Evolutionary conservation across 805 yeast species (phyloP), one percentile per base, ranked within the genome.

Genomic region (Priceomyces castillae): DNA sequence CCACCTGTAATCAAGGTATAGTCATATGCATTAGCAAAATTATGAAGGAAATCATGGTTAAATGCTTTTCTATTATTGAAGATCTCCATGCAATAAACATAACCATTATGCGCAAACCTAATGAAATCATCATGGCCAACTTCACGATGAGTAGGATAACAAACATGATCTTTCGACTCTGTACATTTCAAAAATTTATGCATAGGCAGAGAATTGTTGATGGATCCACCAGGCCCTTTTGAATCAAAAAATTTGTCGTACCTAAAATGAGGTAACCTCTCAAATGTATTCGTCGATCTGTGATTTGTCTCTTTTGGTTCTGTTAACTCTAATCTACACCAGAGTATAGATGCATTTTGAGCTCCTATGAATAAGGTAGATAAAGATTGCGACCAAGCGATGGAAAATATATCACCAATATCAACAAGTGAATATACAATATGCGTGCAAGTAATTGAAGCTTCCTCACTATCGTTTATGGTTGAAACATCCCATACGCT

Each of bases 181-280:
- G 51, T 50, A 30, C 43, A 50, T 39, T 51, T 44, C 28, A 52
- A 53, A 28, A 49, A 42, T 34, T 53, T 56, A 37, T 59, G 65
- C 41, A 57, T 59, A 5, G 61, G 49, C 46, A 62, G 71, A 15
- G 61, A 53, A 11, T 53, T 43, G 40, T 60, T 65, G 15, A 63
- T 44, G 14, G 66, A 68, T 3, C 90, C 92, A 1, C 92, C 84
- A 0, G 95, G 94, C 0, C 97, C 96, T 40, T 71, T 74, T 2
- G 97, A 90, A 59, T 92, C 97, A 59, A 94, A 92, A 54, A 92
- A 94, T 54, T 79, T 81, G 61, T 88, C 88, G 57, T 78, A 89
- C 52, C 95, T 73, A 54, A 77, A 76, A 45, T 83, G 82, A 3
- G 76, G 76, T 12, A 71, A 54, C n/a, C 67, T 55, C 18, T 60